Conservation (phyloP, 768 basidiomycete genomes). For the Rhizopogon rudus region DNA sequence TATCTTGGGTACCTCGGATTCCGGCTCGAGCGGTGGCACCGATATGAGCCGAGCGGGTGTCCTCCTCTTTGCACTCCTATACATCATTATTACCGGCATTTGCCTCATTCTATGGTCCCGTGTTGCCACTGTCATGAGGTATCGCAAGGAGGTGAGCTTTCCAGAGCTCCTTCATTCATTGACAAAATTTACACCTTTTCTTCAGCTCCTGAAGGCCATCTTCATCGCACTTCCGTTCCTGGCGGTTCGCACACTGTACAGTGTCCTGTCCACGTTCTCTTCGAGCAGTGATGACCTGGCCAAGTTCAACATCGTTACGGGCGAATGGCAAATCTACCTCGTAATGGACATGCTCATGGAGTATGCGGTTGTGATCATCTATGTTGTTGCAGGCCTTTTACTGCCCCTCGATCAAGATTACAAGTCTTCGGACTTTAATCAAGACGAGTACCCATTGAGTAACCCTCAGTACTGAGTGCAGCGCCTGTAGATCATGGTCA, state of each 20-base stretch:
- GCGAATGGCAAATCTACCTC: constrained; percentile 49
- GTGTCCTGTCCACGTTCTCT: constrained; percentile 50
- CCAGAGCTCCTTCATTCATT: background rate
- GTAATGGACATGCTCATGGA: constrained; percentile 55
- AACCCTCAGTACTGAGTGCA: constrained; percentile 14
- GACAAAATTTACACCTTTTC: constrained; percentile 6
- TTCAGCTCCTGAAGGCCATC: constrained; percentile 53
- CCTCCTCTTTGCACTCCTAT: constrained; percentile 28
- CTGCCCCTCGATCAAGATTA: constrained; percentile 16
- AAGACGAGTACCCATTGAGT: constrained; percentile 22
- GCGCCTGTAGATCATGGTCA: background rate
- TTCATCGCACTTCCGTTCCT: constrained; percentile 56
- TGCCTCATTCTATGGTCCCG: constrained; percentile 47
- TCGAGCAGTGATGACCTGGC: constrained; percentile 28
- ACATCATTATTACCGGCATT: constrained; percentile 42
- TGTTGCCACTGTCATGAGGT: constrained; percentile 31
- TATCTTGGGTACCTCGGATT: constrained; percentile 26
- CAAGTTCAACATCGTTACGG: constrained; percentile 48
- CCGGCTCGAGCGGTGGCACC: constrained; percentile 12
- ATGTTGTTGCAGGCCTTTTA: constrained; percentile 17
- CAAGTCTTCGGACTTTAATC: constrained; percentile 8
- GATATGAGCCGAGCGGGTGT: constrained; percentile 29
- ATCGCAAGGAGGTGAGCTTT: constrained; percentile 29
- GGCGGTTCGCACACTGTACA: constrained; percentile 38
- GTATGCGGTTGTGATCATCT: constrained; percentile 41